phyloP scores from a whole-genome alignment of 306 rosid genomes.

The Quercus suber region DNA sequence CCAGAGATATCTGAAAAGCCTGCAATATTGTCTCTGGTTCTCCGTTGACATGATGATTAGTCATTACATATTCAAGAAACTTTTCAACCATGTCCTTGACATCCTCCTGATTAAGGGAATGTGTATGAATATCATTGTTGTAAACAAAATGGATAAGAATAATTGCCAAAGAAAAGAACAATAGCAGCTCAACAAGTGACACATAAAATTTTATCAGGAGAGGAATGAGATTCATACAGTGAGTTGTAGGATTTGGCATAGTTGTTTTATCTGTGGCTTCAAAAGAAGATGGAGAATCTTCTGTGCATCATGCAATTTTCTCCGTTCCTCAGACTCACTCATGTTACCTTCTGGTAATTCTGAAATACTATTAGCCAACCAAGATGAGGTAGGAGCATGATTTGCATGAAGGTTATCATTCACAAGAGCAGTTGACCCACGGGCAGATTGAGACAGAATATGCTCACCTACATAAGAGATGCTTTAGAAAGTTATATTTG shows the following conservation, averaged over 20 bases:
- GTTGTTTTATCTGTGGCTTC: slow-evolving; percentile 39
- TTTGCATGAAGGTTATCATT: slow-evolving; percentile 14
- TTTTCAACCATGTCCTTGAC: slow-evolving; percentile 39
- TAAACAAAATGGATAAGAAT: not conserved
- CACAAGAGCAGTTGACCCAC: slow-evolving; percentile 27
- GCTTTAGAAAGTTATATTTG: slow-evolving; percentile 26
- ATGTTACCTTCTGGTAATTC: slow-evolving; percentile 13
- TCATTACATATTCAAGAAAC: slow-evolving; percentile 61
- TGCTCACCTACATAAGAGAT: slow-evolving; percentile 43
- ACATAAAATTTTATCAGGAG: not conserved
- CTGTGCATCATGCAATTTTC: slow-evolving; percentile 26
- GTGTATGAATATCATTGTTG: slow-evolving; percentile 12
- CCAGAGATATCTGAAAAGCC: slow-evolving; percentile 88
- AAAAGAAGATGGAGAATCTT: slow-evolving; percentile 34
- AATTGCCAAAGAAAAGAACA: not conserved
- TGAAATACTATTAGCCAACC: not conserved
- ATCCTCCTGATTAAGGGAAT: slow-evolving; percentile 48
- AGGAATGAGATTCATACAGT: slow-evolving; percentile 33
- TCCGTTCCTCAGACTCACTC: slow-evolving; percentile 29
- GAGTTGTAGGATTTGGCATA: slow-evolving; percentile 42
- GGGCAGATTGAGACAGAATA: slow-evolving; percentile 26
- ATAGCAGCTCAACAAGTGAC: slow-evolving; percentile 8
- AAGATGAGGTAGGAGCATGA: slow-evolving; percentile 8
- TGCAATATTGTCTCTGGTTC: slow-evolving; percentile 56
- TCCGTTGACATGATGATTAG: slow-evolving; percentile 49